Percentiles rank a stretch among this genome's conserved stretches.
These are phyloP conservation scores for Coccinonectria pachysandricola DNA, from an alignment of 2,329 filamentous ascomycete genomes.

Conservation along the genomic window DNA sequence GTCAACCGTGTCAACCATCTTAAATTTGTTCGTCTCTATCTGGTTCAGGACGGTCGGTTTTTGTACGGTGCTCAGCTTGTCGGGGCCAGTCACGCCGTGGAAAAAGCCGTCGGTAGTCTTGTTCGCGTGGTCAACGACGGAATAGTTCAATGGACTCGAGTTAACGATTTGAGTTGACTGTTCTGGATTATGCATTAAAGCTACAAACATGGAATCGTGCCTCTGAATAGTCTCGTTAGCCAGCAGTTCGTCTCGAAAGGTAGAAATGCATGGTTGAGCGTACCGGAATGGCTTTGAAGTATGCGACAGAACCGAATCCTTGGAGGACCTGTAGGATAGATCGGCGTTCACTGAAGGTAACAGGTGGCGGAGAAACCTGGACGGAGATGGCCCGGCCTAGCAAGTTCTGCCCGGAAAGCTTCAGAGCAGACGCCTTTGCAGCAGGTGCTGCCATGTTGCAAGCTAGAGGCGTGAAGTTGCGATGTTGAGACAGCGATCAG, in stretches of 20 bases:
- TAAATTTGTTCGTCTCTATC: too few species aligned
- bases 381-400: slow-evolving; percentile 36
- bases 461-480: too few species aligned
- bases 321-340: slow-evolving; percentile 43
- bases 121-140: slow-evolving; percentile 22
- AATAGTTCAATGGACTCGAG: slow-evolving; percentile 38
- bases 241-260: neutral
- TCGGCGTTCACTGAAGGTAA: slow-evolving; percentile 43
- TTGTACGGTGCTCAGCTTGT: slow-evolving; percentile 7
- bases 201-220: slow-evolving; percentile 39
- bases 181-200: slow-evolving; percentile 31
- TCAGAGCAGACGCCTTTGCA: slow-evolving; percentile 3
- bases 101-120: too few species aligned
- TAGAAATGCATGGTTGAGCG: too few species aligned
- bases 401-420: slow-evolving; percentile 4
- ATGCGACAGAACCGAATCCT: slow-evolving; percentile 37
- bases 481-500: too few species aligned
- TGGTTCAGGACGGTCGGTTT: too few species aligned
- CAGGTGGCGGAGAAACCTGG: slow-evolving; percentile 40
- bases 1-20: too few species aligned
- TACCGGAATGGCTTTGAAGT: slow-evolving; percentile 32
- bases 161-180: slow-evolving; percentile 30
- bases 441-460: slow-evolving; percentile 2
- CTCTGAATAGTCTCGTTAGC: slow-evolving; percentile 24
- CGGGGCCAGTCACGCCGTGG: slow-evolving; percentile 20